Conservation (phyloP, 805 yeast species). For the Ogataea glucozyma region DNA sequence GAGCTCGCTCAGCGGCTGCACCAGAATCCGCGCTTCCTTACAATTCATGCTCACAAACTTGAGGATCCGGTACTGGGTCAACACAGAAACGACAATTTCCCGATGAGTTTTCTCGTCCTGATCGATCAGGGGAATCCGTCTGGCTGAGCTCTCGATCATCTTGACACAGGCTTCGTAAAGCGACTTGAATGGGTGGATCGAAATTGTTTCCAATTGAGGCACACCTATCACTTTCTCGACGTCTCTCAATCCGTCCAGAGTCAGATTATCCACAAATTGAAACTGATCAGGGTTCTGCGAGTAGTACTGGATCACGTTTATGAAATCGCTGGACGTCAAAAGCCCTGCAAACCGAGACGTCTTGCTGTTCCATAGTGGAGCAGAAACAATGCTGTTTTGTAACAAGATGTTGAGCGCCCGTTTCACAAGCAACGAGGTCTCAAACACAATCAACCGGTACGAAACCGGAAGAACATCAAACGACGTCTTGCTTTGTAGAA, state of each 20-base stretch:
- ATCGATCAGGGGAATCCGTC: conserved; percentile 93
- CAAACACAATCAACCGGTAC: conserved; percentile 88
- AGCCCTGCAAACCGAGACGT: conserved; percentile 92
- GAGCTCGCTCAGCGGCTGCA: conserved; percentile 72
- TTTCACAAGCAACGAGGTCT: conserved; percentile 85
- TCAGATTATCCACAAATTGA: conserved; percentile 82
- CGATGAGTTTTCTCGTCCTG: conserved; percentile 89
- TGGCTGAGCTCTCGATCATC: conserved; percentile 85
- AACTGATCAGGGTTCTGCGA: conserved; percentile 85
- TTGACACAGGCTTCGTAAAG: conserved; percentile 90
- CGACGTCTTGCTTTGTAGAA: conserved; percentile 86
- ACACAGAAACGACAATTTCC: conserved; percentile 91
- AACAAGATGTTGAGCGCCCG: conserved; percentile 85
- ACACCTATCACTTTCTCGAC: conserved; percentile 88
- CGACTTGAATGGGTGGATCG: conserved; percentile 88
- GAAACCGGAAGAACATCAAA: conserved; percentile 97
- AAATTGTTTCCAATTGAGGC: conserved; percentile 78
- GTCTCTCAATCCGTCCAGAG: conserved; percentile 80
- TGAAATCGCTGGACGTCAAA: conserved; percentile 87
- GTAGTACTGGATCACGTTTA: conserved; percentile 92
- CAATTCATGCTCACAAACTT: conserved; percentile 96
- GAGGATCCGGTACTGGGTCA: conserved; percentile 93
- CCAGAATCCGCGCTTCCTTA: conserved; percentile 83
- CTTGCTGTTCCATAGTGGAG: conserved; percentile 94
- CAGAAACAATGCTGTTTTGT: conserved; percentile 93